Conservation (phyloP, 768 basidiomycete species). For the Podaxis sp. region DNA sequence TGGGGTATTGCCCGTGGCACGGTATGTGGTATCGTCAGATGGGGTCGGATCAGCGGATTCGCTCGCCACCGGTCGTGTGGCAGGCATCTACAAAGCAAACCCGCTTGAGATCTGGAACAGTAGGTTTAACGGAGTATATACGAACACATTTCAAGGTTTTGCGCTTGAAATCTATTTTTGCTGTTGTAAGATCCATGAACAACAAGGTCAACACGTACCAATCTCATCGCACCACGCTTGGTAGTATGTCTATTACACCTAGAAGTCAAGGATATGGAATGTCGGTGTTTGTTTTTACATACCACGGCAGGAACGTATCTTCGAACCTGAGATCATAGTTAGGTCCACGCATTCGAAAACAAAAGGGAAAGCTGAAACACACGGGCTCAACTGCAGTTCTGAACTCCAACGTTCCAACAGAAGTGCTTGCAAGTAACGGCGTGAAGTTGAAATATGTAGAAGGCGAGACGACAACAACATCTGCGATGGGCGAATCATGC, state of each 20-base stretch:
- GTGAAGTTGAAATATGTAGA: conserved; percentile 70
- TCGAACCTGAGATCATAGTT: conserved; percentile 41
- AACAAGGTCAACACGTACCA: conserved; percentile 34
- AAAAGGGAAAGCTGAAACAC: conserved; percentile 24
- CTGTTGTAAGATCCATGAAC: neutral
- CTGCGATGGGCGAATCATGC: conserved; percentile 29
- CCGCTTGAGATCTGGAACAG: neutral
- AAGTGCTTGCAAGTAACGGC: conserved; percentile 65
- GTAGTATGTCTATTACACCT: conserved; percentile 49
- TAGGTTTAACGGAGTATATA: conserved; percentile 6
- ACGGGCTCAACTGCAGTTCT: conserved; percentile 81
- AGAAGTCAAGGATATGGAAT: neutral
- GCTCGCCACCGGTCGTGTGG: conserved; percentile 46
- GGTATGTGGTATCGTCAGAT: conserved; percentile 17
- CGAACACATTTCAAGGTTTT: conserved; percentile 62
- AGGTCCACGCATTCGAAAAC: neutral
- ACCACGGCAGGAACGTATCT: conserved; percentile 58
- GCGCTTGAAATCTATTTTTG: conserved; percentile 51
- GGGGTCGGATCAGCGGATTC: conserved; percentile 24
- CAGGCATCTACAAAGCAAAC: conserved; percentile 50
- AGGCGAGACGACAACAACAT: conserved; percentile 67
- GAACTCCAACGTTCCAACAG: conserved; percentile 85
- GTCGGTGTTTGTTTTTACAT: conserved; percentile 20
- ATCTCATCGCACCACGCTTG: conserved; percentile 80
- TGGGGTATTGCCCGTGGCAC: conserved; percentile 20